phyloP scores from a whole-genome alignment of 1,284 basidiomycete species.

The Heimioporus retisporus region DNA sequence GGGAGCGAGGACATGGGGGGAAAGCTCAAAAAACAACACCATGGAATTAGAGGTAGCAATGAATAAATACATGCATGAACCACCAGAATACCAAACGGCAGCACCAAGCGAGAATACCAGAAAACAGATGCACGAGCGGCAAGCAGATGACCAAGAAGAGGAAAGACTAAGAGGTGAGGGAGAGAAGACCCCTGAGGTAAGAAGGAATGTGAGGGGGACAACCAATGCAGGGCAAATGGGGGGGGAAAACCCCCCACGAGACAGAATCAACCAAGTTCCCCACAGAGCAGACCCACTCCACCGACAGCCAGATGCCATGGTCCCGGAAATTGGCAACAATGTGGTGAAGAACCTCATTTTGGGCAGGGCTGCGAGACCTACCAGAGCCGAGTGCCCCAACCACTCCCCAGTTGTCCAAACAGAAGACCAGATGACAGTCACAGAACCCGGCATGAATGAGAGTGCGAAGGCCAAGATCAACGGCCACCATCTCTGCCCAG shows the following conservation, averaged over 20 bases:
- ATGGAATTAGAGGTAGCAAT: not conserved
- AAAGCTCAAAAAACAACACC: too few species aligned
- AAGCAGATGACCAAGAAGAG: not conserved
- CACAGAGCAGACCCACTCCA: conserved; percentile 36
- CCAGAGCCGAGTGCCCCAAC: conserved; percentile 11
- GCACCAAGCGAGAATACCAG: too few species aligned
- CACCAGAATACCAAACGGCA: too few species aligned
- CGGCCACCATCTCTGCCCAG: conserved; percentile 12
- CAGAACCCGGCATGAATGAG: not conserved
- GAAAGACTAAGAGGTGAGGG: not conserved
- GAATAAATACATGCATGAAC: too few species aligned
- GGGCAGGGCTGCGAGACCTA: conserved; percentile 32
- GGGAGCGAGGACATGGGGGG: too few species aligned
- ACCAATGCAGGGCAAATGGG: too few species aligned
- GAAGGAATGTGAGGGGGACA: not conserved
- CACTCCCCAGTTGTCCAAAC: conserved; percentile 14
- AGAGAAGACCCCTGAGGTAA: not conserved
- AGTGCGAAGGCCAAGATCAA: conserved; percentile 6
- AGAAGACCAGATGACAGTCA: conserved; percentile 5
- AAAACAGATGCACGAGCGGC: too few species aligned
- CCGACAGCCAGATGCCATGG: conserved; percentile 32
- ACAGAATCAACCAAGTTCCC: conserved; percentile 43
- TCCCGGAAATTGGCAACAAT: conserved; percentile 35
- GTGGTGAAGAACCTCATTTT: conserved; percentile 37
- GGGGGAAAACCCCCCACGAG: conserved; percentile 34